Base-by-base conservation (phyloP, 805 yeast species). In the Teunomyces stri region DNA sequence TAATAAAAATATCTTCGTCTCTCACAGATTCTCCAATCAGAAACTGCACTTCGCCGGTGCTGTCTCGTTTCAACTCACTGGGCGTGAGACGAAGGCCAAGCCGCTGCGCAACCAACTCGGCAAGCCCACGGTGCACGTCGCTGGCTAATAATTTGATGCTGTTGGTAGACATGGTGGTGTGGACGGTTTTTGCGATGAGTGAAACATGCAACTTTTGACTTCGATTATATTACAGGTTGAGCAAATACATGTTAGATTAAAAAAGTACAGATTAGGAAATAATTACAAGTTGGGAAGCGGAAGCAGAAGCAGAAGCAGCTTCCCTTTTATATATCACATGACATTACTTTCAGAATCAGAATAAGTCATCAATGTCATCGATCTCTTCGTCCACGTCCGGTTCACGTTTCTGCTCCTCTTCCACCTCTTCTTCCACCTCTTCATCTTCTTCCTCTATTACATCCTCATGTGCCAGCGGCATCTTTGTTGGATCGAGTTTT, bases 1-100 rank as follows among this genome's bases (percentile, higher is more conserved):
- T 80, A 55, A 87, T 85, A 62, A 81, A 87, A 28, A 87, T 81
- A 58, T 87, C 95, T 62, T 87, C 94, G 66, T 87, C 94, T 73
- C 95, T 79, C 35, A 87, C 87, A 20, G 91, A 84, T 62, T 87
- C 94, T 15, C 87, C 89, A 49, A 87, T 84, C 39, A 85, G 80
- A 57, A 87, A 85, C 31, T 86, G 82, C 15, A 85, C 87, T 61
- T 87, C 95, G 12, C 84, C 84, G 49, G 83, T 82, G 6, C 85
- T 79, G 53, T 83, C 87, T 57, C 88, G 72, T 53, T 81, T 81
- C 57, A 84, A 64, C 51, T 80, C 81, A 46, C 82, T 78, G 38
- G 87, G 85, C 18, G 87, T 81, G 43, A 83, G 68, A 35, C 75
- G 74, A 41, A 81, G 60, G 6, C 89, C 88, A 27, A 84, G 67